Percentiles rank a stretch among this genome's conserved stretches.
These are phyloP conservation scores for Heimioporus sp. DNA, from an alignment of 768 basidiomycete genomes.

Conservation along the genomic window DNA sequence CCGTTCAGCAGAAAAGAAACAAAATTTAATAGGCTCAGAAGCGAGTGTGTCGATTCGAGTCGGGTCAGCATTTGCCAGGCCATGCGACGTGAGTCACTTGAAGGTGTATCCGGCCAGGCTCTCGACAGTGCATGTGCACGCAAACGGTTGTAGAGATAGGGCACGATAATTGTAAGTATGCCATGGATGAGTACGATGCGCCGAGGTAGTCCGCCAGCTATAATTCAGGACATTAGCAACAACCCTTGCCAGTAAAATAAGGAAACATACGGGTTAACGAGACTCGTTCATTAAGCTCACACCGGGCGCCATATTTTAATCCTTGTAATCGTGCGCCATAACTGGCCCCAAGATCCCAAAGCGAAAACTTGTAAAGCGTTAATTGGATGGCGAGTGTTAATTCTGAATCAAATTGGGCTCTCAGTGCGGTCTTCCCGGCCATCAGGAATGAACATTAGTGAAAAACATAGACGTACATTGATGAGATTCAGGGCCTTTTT, in stretches of 20 bases:
- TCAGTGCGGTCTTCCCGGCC: slow-evolving; percentile 49
- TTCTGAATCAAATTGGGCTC: slow-evolving; percentile 70
- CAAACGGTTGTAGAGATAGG: slow-evolving; percentile 76
- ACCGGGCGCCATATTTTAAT: slow-evolving; percentile 51
- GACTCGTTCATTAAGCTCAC: background rate
- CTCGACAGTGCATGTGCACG: slow-evolving; percentile 73
- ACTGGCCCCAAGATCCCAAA: slow-evolving; percentile 77
- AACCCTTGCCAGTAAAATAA: background rate
- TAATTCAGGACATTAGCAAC: background rate
- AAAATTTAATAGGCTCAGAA: slow-evolving; percentile 72
- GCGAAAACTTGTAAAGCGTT: slow-evolving; percentile 74
- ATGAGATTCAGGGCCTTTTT: slow-evolving; percentile 65
- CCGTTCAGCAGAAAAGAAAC: slow-evolving; percentile 84
- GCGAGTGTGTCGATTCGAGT: slow-evolving; percentile 64
- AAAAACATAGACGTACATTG: slow-evolving; percentile 46
- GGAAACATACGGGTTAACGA: slow-evolving; percentile 23
- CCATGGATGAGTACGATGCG: slow-evolving; percentile 65
- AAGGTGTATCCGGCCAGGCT: slow-evolving; percentile 91
- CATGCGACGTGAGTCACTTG: slow-evolving; percentile 68
- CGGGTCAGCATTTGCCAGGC: slow-evolving; percentile 68
- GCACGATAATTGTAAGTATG: slow-evolving; percentile 66
- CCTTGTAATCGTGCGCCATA: slow-evolving; percentile 86
- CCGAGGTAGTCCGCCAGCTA: slow-evolving; percentile 67
- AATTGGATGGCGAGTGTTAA: slow-evolving; percentile 67
- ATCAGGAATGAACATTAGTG: slow-evolving; percentile 13